A percentile compares a stretch with the other conserved stretches of the same genome.
Conservation (phyloP, 306 rosid species). For the Inga oerstediana region DNA sequence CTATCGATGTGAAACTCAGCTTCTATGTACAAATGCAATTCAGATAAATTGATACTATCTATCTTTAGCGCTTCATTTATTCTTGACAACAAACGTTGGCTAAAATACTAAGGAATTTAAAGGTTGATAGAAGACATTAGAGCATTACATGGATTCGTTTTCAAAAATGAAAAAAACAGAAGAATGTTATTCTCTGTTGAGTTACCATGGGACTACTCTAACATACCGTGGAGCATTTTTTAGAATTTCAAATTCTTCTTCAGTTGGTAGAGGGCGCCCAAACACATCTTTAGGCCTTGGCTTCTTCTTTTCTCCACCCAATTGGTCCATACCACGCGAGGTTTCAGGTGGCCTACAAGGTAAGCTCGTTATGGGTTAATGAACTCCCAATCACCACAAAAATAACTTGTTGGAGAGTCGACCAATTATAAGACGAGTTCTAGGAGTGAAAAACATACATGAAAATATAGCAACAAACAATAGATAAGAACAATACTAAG, state of each 20-base stretch:
- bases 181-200: neutral
- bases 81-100: neutral
- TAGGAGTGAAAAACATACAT: neutral
- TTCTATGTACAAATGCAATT: neutral
- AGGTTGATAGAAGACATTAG: neutral
- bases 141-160: neutral
- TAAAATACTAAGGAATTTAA: too few relatives aligned
- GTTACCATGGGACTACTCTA: neutral
- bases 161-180: neutral
- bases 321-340: slow-evolving; percentile 33
- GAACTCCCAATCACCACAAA: slow-evolving; percentile 5
- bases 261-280: slow-evolving; percentile 90
- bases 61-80: neutral
- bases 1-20: neutral
- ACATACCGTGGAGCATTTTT: slow-evolving; percentile 93
- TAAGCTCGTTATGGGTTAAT: slow-evolving; percentile 12
- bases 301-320: slow-evolving; percentile 65
- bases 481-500: slow-evolving; percentile 1
- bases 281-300: slow-evolving; percentile 90
- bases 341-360: slow-evolving; percentile 46
- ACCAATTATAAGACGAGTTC: neutral
- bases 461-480: neutral
- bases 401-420: neutral
- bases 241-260: slow-evolving; percentile 82
- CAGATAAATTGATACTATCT: neutral